Percentiles rank a stretch among this genome's conserved stretches.
phyloP scores from a whole-genome alignment of 2,329 filamentous ascomycete species.

The Claviceps quebecensis region DNA sequence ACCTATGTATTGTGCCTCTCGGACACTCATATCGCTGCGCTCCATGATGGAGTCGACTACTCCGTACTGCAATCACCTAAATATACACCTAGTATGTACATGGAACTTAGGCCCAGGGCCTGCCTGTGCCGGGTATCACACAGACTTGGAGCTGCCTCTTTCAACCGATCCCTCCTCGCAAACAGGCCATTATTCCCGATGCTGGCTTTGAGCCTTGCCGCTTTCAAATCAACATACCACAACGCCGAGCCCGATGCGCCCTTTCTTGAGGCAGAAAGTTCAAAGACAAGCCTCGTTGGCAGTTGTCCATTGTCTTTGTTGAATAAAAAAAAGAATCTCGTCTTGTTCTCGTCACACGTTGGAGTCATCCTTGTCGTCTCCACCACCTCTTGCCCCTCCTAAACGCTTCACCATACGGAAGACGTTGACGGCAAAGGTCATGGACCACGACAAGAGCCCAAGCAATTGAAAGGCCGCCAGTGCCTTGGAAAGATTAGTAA shows the following conservation, averaged over 20 bases:
- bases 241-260: background rate
- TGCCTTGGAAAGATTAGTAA: conserved; percentile 47
- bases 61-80: too few relatives aligned
- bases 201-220: background rate
- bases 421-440: conserved; percentile 78
- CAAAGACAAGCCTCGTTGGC: background rate
- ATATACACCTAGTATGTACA: background rate
- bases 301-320: background rate
- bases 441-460: conserved; percentile 75
- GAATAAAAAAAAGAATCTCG: background rate
- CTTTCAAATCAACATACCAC: background rate
- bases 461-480: conserved; percentile 68
- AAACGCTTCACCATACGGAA: conserved; percentile 53
- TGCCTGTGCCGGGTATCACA: background rate
- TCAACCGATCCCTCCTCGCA: background rate
- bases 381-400: conserved; percentile 29
- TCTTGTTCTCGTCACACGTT: background rate
- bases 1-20: background rate
- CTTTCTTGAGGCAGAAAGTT: background rate
- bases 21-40: background rate
- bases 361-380: conserved; percentile 17
- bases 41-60: background rate
- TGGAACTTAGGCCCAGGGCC: background rate
- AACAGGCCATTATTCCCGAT: background rate
- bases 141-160: background rate